A percentile compares a stretch with the other conserved stretches of the same genome.
These are phyloP conservation scores for Cucumis sativus DNA, from an alignment of 306 rosid genomes.

Conservation along the genomic window Cucumber_9930_V3 NC_026660.2:5069501-5070000, in stretches of 20 bases:
- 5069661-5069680: conserved; percentile 96
- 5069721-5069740: conserved; percentile 88
- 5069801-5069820: conserved; percentile 4
- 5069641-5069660: conserved; percentile 91
- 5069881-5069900: not conserved
- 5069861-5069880: not conserved
- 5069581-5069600: conserved; percentile 93
- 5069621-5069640: conserved; percentile 61
- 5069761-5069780: conserved; percentile 61
- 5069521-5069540: not conserved
- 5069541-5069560: not conserved
- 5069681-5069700: conserved; percentile 89
- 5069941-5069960: not conserved
- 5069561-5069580: conserved; percentile 44
- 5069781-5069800: conserved; percentile 13
- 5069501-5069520: not conserved
- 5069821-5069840: not conserved
- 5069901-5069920: not conserved
- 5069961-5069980: not conserved
- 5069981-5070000: not conserved
- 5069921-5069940: not conserved
- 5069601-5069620: conserved; percentile 68
- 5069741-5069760: conserved; percentile 97
- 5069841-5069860: not conserved
- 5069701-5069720: conserved; percentile 62